Evolutionary conservation across 2,329 filamentous ascomycete genomes (phyloP).

Genomic region (Phialophora macrospora): DNA sequence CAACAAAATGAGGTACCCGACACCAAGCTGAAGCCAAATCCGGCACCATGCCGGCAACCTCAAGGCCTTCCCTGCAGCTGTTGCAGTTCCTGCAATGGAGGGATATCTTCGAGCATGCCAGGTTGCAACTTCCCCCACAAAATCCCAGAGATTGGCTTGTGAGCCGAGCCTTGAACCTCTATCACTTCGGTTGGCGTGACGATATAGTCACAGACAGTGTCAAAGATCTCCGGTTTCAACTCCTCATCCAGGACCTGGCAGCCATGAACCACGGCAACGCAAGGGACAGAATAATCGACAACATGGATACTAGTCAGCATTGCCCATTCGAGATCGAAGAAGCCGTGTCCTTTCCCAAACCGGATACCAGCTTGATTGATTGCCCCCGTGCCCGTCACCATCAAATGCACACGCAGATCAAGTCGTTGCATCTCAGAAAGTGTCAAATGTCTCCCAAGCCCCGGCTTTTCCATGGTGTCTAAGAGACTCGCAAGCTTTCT

Average conservation of each 20-base stretch:
- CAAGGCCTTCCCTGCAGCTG: background rate
- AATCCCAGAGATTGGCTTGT: slow-evolving; percentile 47
- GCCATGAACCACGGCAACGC: slow-evolving; percentile 48
- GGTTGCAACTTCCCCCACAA: slow-evolving; percentile 47
- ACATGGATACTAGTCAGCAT: slow-evolving; percentile 47
- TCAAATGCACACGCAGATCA: slow-evolving; percentile 43
- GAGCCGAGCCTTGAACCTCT: slow-evolving; percentile 34
- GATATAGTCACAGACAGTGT: slow-evolving; percentile 51
- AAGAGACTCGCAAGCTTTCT: slow-evolving; percentile 46
- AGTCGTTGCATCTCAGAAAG: slow-evolving; percentile 45
- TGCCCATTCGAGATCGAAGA: slow-evolving; percentile 53
- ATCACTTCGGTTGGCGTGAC: slow-evolving; percentile 46
- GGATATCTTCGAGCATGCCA: slow-evolving; percentile 48
- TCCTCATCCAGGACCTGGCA: slow-evolving; percentile 51
- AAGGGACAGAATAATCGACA: slow-evolving; percentile 40
- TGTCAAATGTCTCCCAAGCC: slow-evolving; percentile 44
- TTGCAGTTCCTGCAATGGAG: slow-evolving; percentile 28
- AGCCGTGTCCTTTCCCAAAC: slow-evolving; percentile 50
- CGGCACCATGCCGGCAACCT: background rate
- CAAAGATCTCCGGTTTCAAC: slow-evolving; percentile 45
- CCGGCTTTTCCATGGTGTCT: slow-evolving; percentile 51
- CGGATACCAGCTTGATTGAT: slow-evolving; percentile 48
- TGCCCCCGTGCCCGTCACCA: slow-evolving; percentile 49
- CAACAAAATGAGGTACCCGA: background rate
- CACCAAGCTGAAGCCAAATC: background rate